Percentiles rank a stretch among this genome's conserved stretches.
phyloP scores from a whole-genome alignment of 2,329 filamentous ascomycete genomes.

The Colletotrichum plurivorum region DNA sequence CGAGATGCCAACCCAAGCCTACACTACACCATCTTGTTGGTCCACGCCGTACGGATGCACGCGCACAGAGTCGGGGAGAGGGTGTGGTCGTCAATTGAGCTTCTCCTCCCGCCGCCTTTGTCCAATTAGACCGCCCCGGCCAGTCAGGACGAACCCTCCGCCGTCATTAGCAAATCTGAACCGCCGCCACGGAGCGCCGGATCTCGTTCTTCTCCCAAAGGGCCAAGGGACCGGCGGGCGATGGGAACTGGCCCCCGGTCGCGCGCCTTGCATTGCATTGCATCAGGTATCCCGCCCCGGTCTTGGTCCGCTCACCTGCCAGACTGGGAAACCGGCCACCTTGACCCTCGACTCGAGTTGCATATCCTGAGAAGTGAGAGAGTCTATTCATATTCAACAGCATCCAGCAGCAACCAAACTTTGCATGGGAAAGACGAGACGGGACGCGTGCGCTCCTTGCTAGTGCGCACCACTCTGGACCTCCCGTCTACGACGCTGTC shows the following conservation, averaged over 20 bases:
- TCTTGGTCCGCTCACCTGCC: conserved; percentile 3
- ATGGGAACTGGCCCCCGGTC: neutral
- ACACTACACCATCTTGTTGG: too few relatives aligned
- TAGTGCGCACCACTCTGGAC: conserved; percentile 1
- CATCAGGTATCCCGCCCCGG: conserved; percentile 22
- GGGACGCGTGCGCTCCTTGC: conserved; percentile 3
- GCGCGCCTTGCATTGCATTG: conserved; percentile 34
- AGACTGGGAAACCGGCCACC: conserved; percentile 1
- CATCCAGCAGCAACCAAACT: neutral
- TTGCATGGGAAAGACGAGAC: conserved; percentile 5
- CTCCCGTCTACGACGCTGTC: neutral
- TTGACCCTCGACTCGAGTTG: conserved; percentile 9
- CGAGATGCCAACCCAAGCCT: neutral
- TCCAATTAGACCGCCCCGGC: neutral
- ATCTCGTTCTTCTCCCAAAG: neutral
- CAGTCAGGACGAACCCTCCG: neutral
- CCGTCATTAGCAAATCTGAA: neutral
- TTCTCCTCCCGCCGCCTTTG: neutral
- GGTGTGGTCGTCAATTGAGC: conserved; percentile 32
- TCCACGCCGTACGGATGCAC: too few relatives aligned
- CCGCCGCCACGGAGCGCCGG: neutral
- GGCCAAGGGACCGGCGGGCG: neutral
- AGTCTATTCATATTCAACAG: too few relatives aligned
- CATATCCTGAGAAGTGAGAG: neutral
- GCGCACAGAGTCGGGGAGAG: conserved; percentile 2